Percentiles rank a stretch among this genome's conserved stretches.
Conservation (phyloP, 179 eudicot genomes). For the Patellifolia procumbens region DNA sequence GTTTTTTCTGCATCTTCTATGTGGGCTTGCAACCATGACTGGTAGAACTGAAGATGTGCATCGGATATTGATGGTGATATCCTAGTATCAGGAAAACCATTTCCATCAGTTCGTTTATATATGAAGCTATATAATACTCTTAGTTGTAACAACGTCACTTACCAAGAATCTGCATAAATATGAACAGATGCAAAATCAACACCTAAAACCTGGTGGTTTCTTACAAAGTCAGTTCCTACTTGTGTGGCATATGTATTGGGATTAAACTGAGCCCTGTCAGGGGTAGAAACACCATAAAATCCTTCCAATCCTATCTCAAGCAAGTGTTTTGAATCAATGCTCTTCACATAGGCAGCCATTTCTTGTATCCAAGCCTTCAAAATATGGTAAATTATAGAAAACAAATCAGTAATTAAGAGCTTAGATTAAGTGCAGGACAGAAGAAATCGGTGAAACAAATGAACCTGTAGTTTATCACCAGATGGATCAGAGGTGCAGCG, state of each 20-base stretch:
- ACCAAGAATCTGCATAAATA: constrained; percentile 94
- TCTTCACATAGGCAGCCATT: constrained; percentile 76
- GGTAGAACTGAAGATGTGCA: constrained; percentile 55
- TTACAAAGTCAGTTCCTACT: constrained; percentile 77
- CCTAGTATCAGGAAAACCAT: constrained; percentile 33
- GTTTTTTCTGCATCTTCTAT: constrained; percentile 67
- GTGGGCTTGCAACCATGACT: constrained; percentile 83
- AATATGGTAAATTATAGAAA: neutral
- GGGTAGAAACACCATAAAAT: constrained; percentile 81
- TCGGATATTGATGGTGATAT: constrained; percentile 47
- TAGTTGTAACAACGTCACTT: constrained; percentile 23
- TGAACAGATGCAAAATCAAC: constrained; percentile 95
- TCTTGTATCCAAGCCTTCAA: constrained; percentile 93
- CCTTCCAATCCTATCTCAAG: constrained; percentile 90
- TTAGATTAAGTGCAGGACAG: neutral
- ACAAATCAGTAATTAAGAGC: neutral
- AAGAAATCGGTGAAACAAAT: neutral
- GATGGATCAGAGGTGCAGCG: constrained; percentile 81
- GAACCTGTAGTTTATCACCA: constrained; percentile 80
- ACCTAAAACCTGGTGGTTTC: constrained; percentile 59
- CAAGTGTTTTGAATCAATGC: constrained; percentile 77
- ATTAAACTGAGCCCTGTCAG: constrained; percentile 62
- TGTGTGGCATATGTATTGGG: constrained; percentile 65
- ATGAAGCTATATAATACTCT: too few relatives aligned
- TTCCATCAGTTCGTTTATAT: constrained; percentile 1